Conservation (phyloP, 305 asterid genomes). For the Fraxinus velutina region DNA sequence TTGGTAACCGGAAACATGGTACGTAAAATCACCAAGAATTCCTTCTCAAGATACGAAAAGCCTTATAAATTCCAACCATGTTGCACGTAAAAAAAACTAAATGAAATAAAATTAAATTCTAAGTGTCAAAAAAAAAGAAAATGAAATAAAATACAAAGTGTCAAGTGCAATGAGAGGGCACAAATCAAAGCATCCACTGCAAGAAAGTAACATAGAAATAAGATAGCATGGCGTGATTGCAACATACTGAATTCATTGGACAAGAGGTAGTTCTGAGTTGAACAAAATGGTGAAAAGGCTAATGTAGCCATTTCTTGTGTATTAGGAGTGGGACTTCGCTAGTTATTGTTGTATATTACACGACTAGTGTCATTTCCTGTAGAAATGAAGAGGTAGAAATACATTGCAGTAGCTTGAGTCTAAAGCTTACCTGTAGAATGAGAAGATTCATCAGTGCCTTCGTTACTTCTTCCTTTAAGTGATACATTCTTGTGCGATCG, state of each 20-base stretch:
- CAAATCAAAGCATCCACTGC: not conserved
- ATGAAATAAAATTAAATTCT: too few species aligned
- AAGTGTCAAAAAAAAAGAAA: not conserved
- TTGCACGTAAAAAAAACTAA: not conserved
- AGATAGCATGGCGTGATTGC: not conserved
- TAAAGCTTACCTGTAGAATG: constrained; percentile 54
- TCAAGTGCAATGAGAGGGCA: not conserved
- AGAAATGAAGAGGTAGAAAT: not conserved
- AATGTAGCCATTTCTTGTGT: not conserved
- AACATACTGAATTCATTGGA: not conserved
- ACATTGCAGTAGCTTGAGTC: not conserved
- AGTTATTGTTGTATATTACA: not conserved
- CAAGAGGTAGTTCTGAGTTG: not conserved
- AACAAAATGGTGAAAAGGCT: not conserved
- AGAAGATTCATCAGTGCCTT: constrained; percentile 42
- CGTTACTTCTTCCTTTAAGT: constrained; percentile 44
- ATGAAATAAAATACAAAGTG: not conserved
- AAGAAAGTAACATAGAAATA: not conserved
- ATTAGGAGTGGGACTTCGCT: not conserved
- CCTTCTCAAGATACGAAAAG: not conserved
- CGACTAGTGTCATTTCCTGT: not conserved
- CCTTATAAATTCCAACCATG: not conserved
- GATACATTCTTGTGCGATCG: constrained; percentile 63
- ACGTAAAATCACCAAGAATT: not conserved
- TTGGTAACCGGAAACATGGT: not conserved